These are phyloP conservation scores for Funneliformis geosporum DNA, from an alignment of 192 early-diverging fungal species.

Conservation along the genomic window DNA sequence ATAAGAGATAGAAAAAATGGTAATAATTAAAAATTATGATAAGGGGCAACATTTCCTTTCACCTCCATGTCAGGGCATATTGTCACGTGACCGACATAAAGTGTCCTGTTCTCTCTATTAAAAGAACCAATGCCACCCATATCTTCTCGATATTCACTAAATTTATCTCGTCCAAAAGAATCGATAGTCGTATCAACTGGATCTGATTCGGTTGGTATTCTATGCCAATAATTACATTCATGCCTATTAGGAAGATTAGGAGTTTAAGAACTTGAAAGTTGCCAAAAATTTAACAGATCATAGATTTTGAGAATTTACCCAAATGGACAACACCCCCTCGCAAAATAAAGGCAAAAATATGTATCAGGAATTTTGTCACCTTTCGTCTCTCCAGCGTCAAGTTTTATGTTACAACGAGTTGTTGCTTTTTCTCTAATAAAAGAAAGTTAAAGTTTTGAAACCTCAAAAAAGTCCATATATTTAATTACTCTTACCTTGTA, in stretches of 20 bases:
- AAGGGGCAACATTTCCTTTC: neutral
- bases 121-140: constrained; percentile 78
- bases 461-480: neutral
- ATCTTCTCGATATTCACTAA: constrained; percentile 59
- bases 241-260: constrained; percentile 28
- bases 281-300: neutral
- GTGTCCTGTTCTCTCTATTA: constrained; percentile 66
- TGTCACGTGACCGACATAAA: constrained; percentile 72
- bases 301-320: constrained; percentile 49
- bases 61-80: constrained; percentile 46
- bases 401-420: constrained; percentile 60
- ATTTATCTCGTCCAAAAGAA: constrained; percentile 81
- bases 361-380: constrained; percentile 60
- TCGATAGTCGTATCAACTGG: constrained; percentile 64
- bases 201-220: constrained; percentile 50
- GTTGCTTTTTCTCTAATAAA: constrained; percentile 53
- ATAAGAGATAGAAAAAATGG: neutral
- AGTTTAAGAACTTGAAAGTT: neutral
- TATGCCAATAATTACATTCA: constrained; percentile 55
- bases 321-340: constrained; percentile 73
- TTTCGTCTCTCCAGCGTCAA: constrained; percentile 72
- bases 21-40: neutral
- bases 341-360: constrained; percentile 85
- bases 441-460: neutral
- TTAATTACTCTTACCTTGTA: constrained; percentile 1